Conservation (phyloP, 106 monocot genomes). For the Dioscorea zingiberensis region DNA sequence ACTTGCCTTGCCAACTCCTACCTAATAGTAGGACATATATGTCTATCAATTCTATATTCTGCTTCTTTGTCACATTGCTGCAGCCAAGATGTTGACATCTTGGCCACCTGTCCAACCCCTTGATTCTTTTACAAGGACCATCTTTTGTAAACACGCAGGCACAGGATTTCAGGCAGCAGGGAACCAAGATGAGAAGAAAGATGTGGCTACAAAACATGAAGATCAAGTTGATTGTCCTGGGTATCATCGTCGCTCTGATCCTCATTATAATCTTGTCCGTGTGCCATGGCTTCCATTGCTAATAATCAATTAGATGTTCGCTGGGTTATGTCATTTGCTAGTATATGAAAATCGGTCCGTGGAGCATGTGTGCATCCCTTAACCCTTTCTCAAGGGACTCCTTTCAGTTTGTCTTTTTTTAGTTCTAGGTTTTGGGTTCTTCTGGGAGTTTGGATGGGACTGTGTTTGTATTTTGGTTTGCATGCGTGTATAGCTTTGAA, state of each 20-base stretch:
- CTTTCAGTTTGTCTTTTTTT: background rate
- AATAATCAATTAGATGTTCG: background rate
- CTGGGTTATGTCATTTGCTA: background rate
- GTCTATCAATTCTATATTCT: no score
- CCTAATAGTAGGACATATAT: no score
- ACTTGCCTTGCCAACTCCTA: background rate
- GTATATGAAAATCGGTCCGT: background rate
- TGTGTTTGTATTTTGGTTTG: background rate
- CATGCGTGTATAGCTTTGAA: background rate
- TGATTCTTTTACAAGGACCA: background rate
- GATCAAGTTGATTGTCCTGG: slow-evolving; percentile 68
- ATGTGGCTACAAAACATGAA: slow-evolving; percentile 90
- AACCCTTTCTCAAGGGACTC: background rate
- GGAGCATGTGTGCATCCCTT: background rate
- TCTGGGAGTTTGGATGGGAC: background rate
- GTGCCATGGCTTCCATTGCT: slow-evolving; percentile 76
- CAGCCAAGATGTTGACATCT: no score
- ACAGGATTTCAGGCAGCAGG: slow-evolving; percentile 60
- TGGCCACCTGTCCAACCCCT: background rate
- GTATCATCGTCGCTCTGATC: slow-evolving; percentile 55
- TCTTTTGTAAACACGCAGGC: slow-evolving; percentile 29
- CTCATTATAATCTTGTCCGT: slow-evolving; percentile 71
- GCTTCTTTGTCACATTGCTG: no score
- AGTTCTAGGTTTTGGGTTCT: background rate
- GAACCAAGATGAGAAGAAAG: slow-evolving; percentile 52